phyloP scores from a whole-genome alignment of 306 rosid genomes.

The Lithocarpus polystachyus region DNA sequence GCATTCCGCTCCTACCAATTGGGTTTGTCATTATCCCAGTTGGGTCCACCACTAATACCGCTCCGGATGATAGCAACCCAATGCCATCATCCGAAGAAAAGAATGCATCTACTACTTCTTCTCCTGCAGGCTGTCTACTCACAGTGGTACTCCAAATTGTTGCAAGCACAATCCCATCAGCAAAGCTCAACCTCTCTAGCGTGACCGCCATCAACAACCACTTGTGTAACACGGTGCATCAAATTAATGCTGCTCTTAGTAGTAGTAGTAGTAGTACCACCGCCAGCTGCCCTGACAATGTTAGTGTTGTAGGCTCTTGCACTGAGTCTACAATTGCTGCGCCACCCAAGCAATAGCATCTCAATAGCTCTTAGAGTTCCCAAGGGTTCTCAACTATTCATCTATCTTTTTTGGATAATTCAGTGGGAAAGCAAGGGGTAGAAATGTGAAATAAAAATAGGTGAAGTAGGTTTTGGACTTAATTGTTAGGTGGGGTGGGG shows the following conservation, averaged over 20 bases:
- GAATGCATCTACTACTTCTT: background rate
- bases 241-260: constrained; percentile 59
- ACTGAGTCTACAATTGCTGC: constrained; percentile 30
- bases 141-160: constrained; percentile 78
- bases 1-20: constrained; percentile 87
- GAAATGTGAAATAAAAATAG: background rate
- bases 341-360: constrained; percentile 32
- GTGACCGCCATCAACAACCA: constrained; percentile 82
- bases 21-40: constrained; percentile 73
- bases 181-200: constrained; percentile 74
- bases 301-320: constrained; percentile 24
- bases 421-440: background rate
- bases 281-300: constrained; percentile 7
- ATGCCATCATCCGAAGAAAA: constrained; percentile 20
- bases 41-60: constrained; percentile 8
- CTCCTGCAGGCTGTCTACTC: constrained; percentile 61
- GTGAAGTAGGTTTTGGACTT: background rate
- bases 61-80: background rate
- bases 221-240: constrained; percentile 74
- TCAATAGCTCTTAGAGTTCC: background rate
- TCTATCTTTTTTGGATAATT: constrained; percentile 2
- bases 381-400: background rate
- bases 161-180: constrained; percentile 76
- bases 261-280: constrained; percentile 8
- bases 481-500: constrained; percentile 22